Base-by-base conservation (phyloP, 495 filamentous ascomycete species). In the Hypoxylon rickii region DNA sequence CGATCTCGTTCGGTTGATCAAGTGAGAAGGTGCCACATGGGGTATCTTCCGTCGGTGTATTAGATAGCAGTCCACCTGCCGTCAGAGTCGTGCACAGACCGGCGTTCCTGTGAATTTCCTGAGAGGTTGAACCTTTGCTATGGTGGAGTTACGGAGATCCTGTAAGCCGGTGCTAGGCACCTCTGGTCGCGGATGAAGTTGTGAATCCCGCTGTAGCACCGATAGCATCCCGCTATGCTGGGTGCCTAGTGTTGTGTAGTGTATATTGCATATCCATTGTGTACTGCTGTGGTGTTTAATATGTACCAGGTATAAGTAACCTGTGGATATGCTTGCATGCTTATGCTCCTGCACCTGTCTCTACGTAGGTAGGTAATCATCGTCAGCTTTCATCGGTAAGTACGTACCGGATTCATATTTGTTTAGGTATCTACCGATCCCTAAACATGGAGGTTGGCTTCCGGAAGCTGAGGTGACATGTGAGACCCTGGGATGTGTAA, bases 101-200 rank as follows among this genome's bases (percentile, higher is more conserved):
- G n/a, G n/a, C n/a, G n/a, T n/a, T n/a, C n/a, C n/a, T n/a, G n/a
- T n/a, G n/a, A n/a, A n/a, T n/a, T n/a, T n/a, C n/a, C n/a, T n/a
- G n/a, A n/a, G n/a, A n/a, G n/a, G n/a, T n/a, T n/a, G n/a, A n/a
- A 8, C 29, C 15, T 7, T 31, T 31, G 2, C 19, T 3, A 29
- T 13, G 13, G 45, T 32, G 41, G 40, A 41, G 21, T 7, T 40
- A 44, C 57, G 39, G 57, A 55, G 44, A 44, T 50, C 38, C 24
- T 49, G 20, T 40, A 32, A 36, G 21, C 1, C 12, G 36, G 19
- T 19, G 36, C 17, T 41, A 41, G 24, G 29, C 24, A 37, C n/a
- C n/a, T 34, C 26, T 38, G 41, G 45, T 44, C 50, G 39, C 44
- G 53, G 52, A 29, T 41, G 59, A 52, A 15, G 57, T 55, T 32